Evolutionary conservation across 495 filamentous ascomycete species (phyloP).

Genomic region (Pseudomonodictys pantanalensis): DNA sequence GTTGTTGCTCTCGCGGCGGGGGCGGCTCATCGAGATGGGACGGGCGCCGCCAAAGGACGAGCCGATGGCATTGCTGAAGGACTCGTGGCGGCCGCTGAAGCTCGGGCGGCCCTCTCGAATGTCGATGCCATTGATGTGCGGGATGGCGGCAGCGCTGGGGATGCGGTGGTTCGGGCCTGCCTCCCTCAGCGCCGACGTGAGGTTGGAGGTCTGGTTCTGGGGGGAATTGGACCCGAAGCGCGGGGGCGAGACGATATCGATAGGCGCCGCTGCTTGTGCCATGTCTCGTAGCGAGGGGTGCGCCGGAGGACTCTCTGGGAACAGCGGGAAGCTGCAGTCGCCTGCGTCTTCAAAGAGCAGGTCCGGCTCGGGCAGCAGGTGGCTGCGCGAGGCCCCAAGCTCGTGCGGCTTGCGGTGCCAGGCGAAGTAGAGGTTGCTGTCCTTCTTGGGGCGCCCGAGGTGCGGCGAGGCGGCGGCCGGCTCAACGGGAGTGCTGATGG

Average conservation of each 20-base stretch:
- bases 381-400: slow-evolving; percentile 32
- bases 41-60: slow-evolving; percentile 64
- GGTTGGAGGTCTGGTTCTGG: slow-evolving; percentile 60
- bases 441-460: slow-evolving; percentile 21
- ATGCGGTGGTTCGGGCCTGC: slow-evolving; percentile 40
- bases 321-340: slow-evolving; percentile 48
- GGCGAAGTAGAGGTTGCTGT: slow-evolving; percentile 41
- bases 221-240: slow-evolving; percentile 63
- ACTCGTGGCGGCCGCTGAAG: slow-evolving; percentile 68
- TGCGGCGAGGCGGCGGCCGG: slow-evolving; percentile 24
- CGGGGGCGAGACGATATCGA: slow-evolving; percentile 59
- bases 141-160: slow-evolving; percentile 30
- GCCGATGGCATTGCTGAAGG: slow-evolving; percentile 54
- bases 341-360: slow-evolving; percentile 43
- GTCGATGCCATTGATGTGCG: slow-evolving; percentile 40
- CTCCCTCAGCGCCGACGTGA: slow-evolving; percentile 60
- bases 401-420: slow-evolving; percentile 43
- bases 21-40: slow-evolving; percentile 79
- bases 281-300: slow-evolving; percentile 39
- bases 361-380: slow-evolving; percentile 43
- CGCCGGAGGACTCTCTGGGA: slow-evolving; percentile 40
- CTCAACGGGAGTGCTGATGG: slow-evolving; percentile 33
- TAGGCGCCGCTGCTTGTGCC: slow-evolving; percentile 56
- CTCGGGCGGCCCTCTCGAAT: slow-evolving; percentile 51
- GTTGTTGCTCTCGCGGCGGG: slow-evolving; percentile 77